Conservation (phyloP, 1,284 basidiomycete genomes). For the Testicularia cyperi region DNA sequence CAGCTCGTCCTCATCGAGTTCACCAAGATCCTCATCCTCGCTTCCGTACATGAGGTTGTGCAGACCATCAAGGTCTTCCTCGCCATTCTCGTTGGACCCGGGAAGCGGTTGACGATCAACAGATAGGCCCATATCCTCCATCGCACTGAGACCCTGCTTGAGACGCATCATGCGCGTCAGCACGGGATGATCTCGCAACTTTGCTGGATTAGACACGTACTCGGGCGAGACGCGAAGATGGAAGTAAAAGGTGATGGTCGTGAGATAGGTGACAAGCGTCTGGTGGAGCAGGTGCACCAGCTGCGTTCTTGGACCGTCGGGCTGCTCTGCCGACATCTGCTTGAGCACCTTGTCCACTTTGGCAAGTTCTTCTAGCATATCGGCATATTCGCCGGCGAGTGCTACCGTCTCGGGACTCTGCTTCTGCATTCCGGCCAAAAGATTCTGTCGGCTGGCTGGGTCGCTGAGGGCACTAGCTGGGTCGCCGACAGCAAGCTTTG, state of each 20-base stretch:
- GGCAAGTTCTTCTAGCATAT: conserved; percentile 65
- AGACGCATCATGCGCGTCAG: conserved; percentile 78
- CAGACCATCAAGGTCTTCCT: conserved; percentile 34
- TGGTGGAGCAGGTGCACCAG: conserved; percentile 61
- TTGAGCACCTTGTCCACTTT: conserved; percentile 67
- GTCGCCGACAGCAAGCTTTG: not conserved
- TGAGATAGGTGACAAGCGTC: conserved; percentile 83
- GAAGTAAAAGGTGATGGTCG: conserved; percentile 88
- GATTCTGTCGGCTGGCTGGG: conserved; percentile 63
- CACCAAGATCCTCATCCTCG: conserved; percentile 43
- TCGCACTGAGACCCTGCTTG: conserved; percentile 76
- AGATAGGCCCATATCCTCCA: conserved; percentile 62
- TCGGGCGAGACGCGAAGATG: conserved; percentile 70
- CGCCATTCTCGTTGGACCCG: conserved; percentile 8
- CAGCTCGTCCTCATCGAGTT: conserved; percentile 50
- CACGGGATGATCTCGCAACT: conserved; percentile 66
- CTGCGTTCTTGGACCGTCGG: conserved; percentile 63
- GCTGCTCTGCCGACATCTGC: conserved; percentile 65
- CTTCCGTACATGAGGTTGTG: conserved; percentile 25
- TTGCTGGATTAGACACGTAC: conserved; percentile 32
- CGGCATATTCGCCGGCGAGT: conserved; percentile 64
- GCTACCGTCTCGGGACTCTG: conserved; percentile 74
- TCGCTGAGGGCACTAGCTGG: conserved; percentile 9
- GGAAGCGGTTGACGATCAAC: conserved; percentile 19
- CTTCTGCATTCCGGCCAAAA: conserved; percentile 75